Conservation (phyloP, 495 filamentous ascomycete species). For the Podospora comata region DNA sequence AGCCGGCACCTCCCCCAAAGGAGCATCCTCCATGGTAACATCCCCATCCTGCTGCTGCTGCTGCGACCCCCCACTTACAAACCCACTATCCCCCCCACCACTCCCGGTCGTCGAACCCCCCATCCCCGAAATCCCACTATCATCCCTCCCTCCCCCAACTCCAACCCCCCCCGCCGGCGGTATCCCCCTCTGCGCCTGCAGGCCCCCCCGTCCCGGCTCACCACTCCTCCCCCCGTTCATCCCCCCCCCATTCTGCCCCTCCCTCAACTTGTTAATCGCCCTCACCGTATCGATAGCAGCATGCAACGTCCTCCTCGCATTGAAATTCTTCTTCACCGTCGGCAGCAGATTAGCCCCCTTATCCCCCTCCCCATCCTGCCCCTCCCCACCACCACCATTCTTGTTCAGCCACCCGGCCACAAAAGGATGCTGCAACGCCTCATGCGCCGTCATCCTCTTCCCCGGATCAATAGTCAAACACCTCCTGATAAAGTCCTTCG, state of each 20-base stretch:
- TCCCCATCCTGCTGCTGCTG: slow-evolving; percentile 34
- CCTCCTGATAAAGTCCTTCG: slow-evolving; percentile 78
- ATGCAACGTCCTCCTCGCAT: slow-evolving; percentile 87
- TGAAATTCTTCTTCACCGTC: slow-evolving; percentile 98
- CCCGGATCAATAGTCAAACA: slow-evolving; percentile 87
- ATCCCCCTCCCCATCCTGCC: slow-evolving; percentile 52
- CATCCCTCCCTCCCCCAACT: slow-evolving; percentile 25
- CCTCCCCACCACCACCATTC: slow-evolving; percentile 48
- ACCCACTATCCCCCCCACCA: slow-evolving; percentile 29
- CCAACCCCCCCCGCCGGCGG: slow-evolving; percentile 11
- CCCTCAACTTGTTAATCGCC: slow-evolving; percentile 95
- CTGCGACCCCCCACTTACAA: slow-evolving; percentile 38
- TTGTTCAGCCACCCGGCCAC: slow-evolving; percentile 55
- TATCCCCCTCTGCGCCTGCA: slow-evolving; percentile 3
- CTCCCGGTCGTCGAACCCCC: slow-evolving; percentile 19
- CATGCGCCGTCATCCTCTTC: slow-evolving; percentile 88
- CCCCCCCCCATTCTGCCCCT: slow-evolving; percentile 55
- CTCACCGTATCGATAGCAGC: slow-evolving; percentile 96
- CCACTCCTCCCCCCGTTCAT: slow-evolving; percentile 62
- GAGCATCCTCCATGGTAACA: slow-evolving; percentile 12
- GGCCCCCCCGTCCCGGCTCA: slow-evolving; percentile 32
- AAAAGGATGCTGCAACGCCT: slow-evolving; percentile 86
- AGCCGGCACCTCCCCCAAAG: slow-evolving; percentile 21
- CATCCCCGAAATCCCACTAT: slow-evolving; percentile 30
- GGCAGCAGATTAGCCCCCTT: slow-evolving; percentile 89